Conservation (phyloP, 306 rosid species). For the Sphenostylis stenocarpa region DNA sequence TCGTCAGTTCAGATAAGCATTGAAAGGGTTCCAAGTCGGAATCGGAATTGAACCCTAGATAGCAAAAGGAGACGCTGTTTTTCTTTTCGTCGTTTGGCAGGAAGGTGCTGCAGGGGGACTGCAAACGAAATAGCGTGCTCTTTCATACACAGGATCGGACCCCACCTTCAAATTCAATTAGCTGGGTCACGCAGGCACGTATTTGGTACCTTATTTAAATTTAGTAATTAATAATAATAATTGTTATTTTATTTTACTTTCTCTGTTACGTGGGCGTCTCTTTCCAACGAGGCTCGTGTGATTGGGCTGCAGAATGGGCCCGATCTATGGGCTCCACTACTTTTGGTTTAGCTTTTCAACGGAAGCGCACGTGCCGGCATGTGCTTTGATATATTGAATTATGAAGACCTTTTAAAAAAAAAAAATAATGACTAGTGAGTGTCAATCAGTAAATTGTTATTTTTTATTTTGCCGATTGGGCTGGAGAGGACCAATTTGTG, state of each 20-base stretch:
- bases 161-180: constrained; percentile 27
- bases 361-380: background rate
- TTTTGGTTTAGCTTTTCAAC: background rate
- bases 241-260: background rate
- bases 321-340: background rate
- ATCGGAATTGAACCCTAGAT: constrained; percentile 43
- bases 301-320: constrained; percentile 23
- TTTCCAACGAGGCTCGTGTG: constrained; percentile 27
- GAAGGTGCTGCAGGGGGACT: constrained; percentile 25
- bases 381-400: background rate
- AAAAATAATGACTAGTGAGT: too few relatives aligned
- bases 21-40: constrained; percentile 12
- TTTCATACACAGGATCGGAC: constrained; percentile 5
- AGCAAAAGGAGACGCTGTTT: constrained; percentile 28
- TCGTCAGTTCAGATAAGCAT: constrained; percentile 18
- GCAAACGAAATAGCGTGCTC: constrained; percentile 15
- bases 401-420: too few relatives aligned
- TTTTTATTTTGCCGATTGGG: background rate
- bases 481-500: background rate
- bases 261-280: background rate
- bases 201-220: background rate
- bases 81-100: constrained; percentile 49
- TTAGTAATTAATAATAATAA: background rate
- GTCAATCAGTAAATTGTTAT: too few relatives aligned
- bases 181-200: background rate